Evolutionary conservation across 192 early-diverging fungal genomes (phyloP).

Genomic region (Piromyces finnis): DNA sequence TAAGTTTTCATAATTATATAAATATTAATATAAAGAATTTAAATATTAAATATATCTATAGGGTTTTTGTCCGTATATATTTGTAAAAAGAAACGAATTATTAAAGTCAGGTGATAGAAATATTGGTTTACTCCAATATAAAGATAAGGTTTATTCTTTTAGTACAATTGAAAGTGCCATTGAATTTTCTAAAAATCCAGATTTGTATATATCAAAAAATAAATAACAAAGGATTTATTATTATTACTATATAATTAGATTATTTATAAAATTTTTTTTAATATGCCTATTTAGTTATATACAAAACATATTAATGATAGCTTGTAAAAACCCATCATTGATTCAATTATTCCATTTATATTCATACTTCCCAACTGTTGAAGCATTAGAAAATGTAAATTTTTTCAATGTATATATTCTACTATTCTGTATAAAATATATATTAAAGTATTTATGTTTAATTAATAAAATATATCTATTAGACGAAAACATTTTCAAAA

Average conservation of each 20-base stretch:
- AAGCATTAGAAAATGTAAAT: conserved; percentile 25
- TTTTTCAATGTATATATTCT: no score
- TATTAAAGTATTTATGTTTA: no score
- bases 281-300: no score
- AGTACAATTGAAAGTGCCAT: conserved; percentile 7
- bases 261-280: no score
- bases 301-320: conserved; percentile 20
- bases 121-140: conserved; percentile 24
- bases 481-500: conserved; percentile 28
- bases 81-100: conserved; percentile 20
- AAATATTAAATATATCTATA: not conserved
- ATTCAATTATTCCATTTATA: conserved; percentile 37
- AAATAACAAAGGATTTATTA: no score
- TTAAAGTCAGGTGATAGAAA: conserved; percentile 33
- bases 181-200: conserved; percentile 24
- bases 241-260: no score
- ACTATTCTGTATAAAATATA: no score
- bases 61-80: conserved; percentile 28
- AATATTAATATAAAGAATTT: not conserved
- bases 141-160: conserved; percentile 29
- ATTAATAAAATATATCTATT: no score
- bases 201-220: conserved; percentile 3
- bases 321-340: conserved; percentile 15
- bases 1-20: not conserved
- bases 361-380: conserved; percentile 37